Conservation (phyloP, 257 asterid genomes). For the Coffea eugenioides region DNA sequence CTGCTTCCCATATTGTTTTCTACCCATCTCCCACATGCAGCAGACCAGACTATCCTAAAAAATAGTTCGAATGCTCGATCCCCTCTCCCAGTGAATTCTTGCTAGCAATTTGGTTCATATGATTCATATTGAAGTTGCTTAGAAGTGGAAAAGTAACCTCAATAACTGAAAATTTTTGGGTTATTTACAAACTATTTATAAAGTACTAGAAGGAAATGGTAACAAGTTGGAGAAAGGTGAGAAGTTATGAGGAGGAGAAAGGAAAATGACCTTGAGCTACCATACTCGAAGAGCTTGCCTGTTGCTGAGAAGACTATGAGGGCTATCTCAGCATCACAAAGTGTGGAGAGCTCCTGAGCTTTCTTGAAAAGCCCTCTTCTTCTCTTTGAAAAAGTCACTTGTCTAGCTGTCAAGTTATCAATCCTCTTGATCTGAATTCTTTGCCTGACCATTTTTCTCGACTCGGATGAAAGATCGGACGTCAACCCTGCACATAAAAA, state of each 20-base stretch:
- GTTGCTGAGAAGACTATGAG: conserved; percentile 86
- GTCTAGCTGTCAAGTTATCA: conserved; percentile 70
- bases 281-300: conserved; percentile 62
- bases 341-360: conserved; percentile 74
- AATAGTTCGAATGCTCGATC: neutral
- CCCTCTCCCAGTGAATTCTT: neutral
- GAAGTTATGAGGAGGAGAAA: neutral
- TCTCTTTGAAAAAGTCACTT: conserved; percentile 78
- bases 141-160: neutral
- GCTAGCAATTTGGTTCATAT: neutral
- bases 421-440: conserved; percentile 81
- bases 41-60: neutral
- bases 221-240: neutral
- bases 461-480: conserved; percentile 1
- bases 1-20: neutral
- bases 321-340: conserved; percentile 78
- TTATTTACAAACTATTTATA: neutral
- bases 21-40: neutral
- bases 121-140: neutral
- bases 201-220: neutral
- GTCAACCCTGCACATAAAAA: neutral
- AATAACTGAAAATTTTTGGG: neutral
- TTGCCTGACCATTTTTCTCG: conserved; percentile 61
- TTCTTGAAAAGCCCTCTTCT: conserved; percentile 91
- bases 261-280: conserved; percentile 49